A percentile compares a stretch with the other conserved stretches of the same genome.
These are phyloP conservation scores for Boletus rubescentipes DNA, from an alignment of 768 basidiomycete genomes.

Conservation along the genomic window DNA sequence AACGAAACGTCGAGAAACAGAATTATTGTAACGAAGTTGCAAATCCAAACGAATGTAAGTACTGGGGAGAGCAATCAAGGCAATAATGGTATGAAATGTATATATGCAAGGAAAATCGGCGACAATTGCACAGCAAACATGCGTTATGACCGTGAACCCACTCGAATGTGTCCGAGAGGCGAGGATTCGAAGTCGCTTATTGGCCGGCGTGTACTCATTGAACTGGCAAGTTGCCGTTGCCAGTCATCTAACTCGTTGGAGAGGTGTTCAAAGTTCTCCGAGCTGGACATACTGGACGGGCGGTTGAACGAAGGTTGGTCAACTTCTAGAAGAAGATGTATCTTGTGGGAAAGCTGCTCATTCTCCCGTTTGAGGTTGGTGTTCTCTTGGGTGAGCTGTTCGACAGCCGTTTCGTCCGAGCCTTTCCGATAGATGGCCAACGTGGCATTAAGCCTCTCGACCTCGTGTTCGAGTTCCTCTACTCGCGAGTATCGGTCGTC, in stretches of 20 bases:
- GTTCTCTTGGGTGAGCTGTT: conserved; percentile 84
- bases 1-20: conserved; percentile 35
- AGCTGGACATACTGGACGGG: conserved; percentile 75
- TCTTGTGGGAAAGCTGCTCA: conserved; percentile 88
- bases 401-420: conserved; percentile 72
- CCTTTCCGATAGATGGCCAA: conserved; percentile 73
- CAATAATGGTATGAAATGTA: conserved; percentile 37
- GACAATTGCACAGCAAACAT: conserved; percentile 11
- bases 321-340: conserved; percentile 83
- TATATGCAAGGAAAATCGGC: conserved; percentile 31
- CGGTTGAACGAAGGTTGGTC: conserved; percentile 75
- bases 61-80: conserved; percentile 34
- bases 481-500: conserved; percentile 74
- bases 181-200: conserved; percentile 71
- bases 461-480: conserved; percentile 78
- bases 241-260: conserved; percentile 83
- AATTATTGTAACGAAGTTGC: conserved; percentile 38
- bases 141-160: conserved; percentile 53
- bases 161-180: conserved; percentile 53
- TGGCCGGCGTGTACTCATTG: conserved; percentile 71
- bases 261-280: conserved; percentile 80
- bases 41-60: conserved; percentile 60
- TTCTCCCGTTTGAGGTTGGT: conserved; percentile 78
- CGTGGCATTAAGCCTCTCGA: conserved; percentile 72
- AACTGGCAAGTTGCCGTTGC: conserved; percentile 81